Conservation (phyloP, 805 yeast genomes). For the Yarrowia sp. region DNA sequence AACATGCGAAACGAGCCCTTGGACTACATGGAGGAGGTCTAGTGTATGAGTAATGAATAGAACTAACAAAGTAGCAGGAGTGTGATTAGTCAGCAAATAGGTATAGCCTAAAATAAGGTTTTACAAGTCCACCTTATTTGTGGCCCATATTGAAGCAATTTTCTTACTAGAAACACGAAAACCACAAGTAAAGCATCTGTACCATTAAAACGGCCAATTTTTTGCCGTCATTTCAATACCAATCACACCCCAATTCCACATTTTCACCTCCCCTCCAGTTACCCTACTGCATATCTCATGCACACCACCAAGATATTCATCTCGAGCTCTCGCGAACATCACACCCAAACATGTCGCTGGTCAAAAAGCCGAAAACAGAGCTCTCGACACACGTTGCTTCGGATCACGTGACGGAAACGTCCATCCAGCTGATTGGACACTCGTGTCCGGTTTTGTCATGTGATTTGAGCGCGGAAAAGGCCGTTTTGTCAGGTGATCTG, state of each 20-base stretch:
- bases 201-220: not conserved
- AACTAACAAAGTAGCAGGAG: not conserved
- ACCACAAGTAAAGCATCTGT: not conserved
- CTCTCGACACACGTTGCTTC: constrained; percentile 19
- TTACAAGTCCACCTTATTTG: not conserved
- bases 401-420: constrained; percentile 12
- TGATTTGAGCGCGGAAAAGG: constrained; percentile 8
- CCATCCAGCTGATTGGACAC: constrained; percentile 17
- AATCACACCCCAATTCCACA: not conserved
- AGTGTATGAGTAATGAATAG: not conserved
- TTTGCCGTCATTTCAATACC: not conserved
- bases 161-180: too few species aligned
- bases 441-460: constrained; percentile 23
- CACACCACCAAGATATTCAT: constrained; percentile 29
- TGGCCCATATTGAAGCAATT: too few species aligned
- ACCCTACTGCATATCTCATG: constrained; percentile 14
- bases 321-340: not conserved
- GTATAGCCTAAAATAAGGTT: not conserved
- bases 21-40: constrained; percentile 33
- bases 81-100: too few species aligned
- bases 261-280: not conserved
- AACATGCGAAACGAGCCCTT: constrained; percentile 62
- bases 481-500: constrained; percentile 24
- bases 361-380: constrained; percentile 32
- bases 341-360: constrained; percentile 26